Base-by-base conservation (phyloP, 2,329 filamentous ascomycete species). In the Pestalotiopsis sp. region DNA sequence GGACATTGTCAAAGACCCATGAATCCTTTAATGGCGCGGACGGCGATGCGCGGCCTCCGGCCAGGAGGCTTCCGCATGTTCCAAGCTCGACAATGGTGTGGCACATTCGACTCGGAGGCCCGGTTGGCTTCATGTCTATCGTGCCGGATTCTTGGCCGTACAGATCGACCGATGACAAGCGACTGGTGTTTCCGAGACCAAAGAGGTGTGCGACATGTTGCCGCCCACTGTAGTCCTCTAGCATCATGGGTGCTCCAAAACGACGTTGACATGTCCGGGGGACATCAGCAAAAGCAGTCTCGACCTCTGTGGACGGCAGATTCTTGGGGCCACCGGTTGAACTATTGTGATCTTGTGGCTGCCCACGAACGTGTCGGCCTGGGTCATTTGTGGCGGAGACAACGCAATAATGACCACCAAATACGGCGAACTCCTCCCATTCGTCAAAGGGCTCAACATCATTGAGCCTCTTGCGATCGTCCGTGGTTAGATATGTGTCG, bases 401-500 rank as follows among this genome's bases (percentile, higher is more conserved):
- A 58, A 98, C 81, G 73, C 95, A 92, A 79, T 97, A 97, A 79
- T 98, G 95, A 41, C 90, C 90, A 2, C 88, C 90, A 78, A 97
- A 97, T 0, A 97, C 83, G 2, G 92, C 90, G 76, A 98, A 94
- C 75, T 98, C 95, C 79, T 98, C 95, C 94, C 94, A 97, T 80
- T 98, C 95, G 78, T 98, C 95, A 76, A 98, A 98, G 0, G 92
- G 90, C 76, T 98, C 95, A 17, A 94, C 80, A 0, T 82, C 76
- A 73, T 97, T 91, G 14, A 98, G 81, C 12, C 81, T 81, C 45
- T 77, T 82, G 71, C 93, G 87, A 70, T 93, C 86, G 1, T 84
- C 80, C 1, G 85, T 75, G 5, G 83, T 84, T 23, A 97, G 80
- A 77, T 95, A 95, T 2, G 82, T 76, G 14, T 89, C 83, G 72